These are phyloP conservation scores for Phragmites australis DNA, from an alignment of 176 grass and related monocot genomes.

Conservation along the genomic window DNA sequence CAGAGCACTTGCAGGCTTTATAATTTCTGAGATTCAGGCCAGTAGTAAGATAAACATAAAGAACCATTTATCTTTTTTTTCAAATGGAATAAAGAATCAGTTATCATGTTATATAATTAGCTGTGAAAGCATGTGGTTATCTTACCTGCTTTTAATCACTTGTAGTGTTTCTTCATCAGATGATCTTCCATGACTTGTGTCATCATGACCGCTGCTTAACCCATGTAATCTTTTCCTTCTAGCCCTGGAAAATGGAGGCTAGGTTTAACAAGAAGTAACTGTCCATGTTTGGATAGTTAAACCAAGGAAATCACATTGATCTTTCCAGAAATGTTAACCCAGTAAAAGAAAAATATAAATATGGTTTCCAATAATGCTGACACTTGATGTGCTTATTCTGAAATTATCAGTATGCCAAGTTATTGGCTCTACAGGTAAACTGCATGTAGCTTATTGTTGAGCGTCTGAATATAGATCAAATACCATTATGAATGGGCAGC, in stretches of 20 bases:
- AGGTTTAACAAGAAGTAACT: slow-evolving; percentile 30
- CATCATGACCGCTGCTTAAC: slow-evolving; percentile 33
- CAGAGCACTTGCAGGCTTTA: not conserved
- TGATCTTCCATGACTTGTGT: slow-evolving; percentile 36
- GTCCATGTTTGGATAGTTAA: not conserved
- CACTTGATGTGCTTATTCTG: not conserved
- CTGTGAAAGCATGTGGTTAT: slow-evolving; percentile 7
- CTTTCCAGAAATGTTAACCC: slow-evolving; percentile 10
- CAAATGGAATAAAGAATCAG: not conserved
- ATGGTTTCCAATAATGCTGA: slow-evolving; percentile 4
- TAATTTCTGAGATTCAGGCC: slow-evolving; percentile 10
- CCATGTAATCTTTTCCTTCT: slow-evolving; percentile 58
- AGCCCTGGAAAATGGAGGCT: slow-evolving; percentile 35
- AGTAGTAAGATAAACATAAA: slow-evolving; percentile 19
- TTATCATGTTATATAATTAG: slow-evolving; percentile 17
- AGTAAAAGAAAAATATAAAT: not conserved
- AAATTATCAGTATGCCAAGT: slow-evolving; percentile 1
- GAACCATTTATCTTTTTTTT: not conserved
- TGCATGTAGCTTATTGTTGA: not conserved
- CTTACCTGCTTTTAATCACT: slow-evolving; percentile 64
- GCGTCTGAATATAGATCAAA: slow-evolving; percentile 13
- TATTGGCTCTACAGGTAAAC: slow-evolving; percentile 17
- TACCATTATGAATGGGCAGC: slow-evolving; percentile 27
- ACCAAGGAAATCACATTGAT: slow-evolving; percentile 16
- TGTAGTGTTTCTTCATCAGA: slow-evolving; percentile 74